Conservation (phyloP, 2,329 filamentous ascomycete genomes). For the Pseudogymnoascus sp. region DNA sequence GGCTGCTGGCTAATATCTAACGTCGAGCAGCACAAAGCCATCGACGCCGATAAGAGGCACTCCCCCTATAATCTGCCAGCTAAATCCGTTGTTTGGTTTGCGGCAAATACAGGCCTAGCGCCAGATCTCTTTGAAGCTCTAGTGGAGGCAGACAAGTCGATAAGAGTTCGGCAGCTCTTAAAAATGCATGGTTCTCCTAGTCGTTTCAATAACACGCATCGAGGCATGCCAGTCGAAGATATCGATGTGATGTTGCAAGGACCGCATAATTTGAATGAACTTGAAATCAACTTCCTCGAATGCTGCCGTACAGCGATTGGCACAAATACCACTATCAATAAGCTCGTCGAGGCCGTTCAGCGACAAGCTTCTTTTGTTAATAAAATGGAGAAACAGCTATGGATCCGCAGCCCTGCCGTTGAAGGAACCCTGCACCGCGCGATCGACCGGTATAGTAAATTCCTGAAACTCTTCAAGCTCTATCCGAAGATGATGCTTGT, state of each 20-base stretch:
- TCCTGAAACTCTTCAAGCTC: constrained; percentile 30
- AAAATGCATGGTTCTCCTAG: not conserved
- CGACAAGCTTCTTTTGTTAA: constrained; percentile 34
- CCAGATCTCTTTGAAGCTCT: not conserved
- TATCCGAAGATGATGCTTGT: constrained; percentile 29
- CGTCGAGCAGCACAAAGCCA: not conserved
- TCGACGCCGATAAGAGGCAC: not conserved
- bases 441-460: constrained; percentile 33
- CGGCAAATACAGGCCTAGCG: not conserved
- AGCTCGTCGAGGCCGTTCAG: constrained; percentile 28
- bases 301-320: not conserved
- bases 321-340: constrained; percentile 6
- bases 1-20: not conserved
- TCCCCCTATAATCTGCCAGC: not conserved
- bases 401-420: constrained; percentile 33
- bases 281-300: not conserved
- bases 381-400: constrained; percentile 35
- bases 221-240: not conserved
- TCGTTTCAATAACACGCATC: not conserved
- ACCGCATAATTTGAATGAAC: not conserved
- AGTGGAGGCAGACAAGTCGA: not conserved
- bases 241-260: not conserved
- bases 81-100: not conserved
- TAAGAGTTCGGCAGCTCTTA: not conserved
- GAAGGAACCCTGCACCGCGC: constrained; percentile 31